These are phyloP conservation scores for Cryphonectria naterciae DNA, from an alignment of 2,329 filamentous ascomycete species.

Conservation along the genomic window DNA sequence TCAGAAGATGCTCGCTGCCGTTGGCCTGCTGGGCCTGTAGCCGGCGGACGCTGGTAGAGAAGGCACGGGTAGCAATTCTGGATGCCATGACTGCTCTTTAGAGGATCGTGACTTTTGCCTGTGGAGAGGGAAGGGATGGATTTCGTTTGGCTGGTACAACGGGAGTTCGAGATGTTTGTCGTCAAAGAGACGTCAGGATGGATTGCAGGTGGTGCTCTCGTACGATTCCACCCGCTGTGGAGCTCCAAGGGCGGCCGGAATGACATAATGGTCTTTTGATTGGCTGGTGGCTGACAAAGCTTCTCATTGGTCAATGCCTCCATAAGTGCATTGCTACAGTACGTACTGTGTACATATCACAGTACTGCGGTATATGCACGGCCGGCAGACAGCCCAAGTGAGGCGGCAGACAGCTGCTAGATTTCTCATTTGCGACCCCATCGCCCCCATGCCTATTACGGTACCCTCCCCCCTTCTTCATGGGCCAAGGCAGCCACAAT, in stretches of 20 bases:
- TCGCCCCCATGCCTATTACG: background rate
- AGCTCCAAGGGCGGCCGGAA: conserved; percentile 13
- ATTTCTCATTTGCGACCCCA: background rate
- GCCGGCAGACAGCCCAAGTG: background rate
- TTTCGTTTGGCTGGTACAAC: conserved; percentile 27
- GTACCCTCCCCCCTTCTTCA: background rate
- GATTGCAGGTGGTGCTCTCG: conserved; percentile 5
- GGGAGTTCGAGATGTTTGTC: conserved; percentile 24
- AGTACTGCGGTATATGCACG: too few relatives aligned
- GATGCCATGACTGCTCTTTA: conserved; percentile 55
- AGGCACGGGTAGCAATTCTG: conserved; percentile 58
- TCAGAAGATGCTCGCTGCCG: conserved; percentile 50
- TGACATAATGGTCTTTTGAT: conserved; percentile 23
- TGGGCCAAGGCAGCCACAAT: conserved; percentile 1
- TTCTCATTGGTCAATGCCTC: conserved; percentile 24
- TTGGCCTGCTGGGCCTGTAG: conserved; percentile 43
- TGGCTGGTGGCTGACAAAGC: conserved; percentile 4
- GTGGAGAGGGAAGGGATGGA: conserved; percentile 20
- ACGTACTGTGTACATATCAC: conserved; percentile 1
- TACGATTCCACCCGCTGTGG: conserved; percentile 11
- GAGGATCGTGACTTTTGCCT: conserved; percentile 14
- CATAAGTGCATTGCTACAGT: background rate
- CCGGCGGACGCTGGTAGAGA: conserved; percentile 58
- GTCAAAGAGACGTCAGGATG: conserved; percentile 4
- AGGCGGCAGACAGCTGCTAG: conserved; percentile 9